These are phyloP conservation scores for Rhodocollybia butyracea DNA, from an alignment of 768 basidiomycete species.

Conservation along the genomic window DNA sequence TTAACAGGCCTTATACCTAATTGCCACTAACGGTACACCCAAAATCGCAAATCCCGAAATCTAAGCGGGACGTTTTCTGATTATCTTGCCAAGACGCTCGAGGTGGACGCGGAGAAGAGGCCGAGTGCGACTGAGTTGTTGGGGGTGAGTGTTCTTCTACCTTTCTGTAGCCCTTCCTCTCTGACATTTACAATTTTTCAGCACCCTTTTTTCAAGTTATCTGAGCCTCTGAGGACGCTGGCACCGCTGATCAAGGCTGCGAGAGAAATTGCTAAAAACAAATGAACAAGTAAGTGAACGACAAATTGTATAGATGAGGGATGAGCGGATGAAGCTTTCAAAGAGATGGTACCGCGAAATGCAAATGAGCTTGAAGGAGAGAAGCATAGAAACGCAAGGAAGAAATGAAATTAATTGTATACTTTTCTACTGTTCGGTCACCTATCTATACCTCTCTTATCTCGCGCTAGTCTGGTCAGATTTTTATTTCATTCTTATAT, in stretches of 20 bases:
- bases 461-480: too few relatives aligned
- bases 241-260: conserved; percentile 92
- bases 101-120: conserved; percentile 93
- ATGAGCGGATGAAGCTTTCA: too few relatives aligned
- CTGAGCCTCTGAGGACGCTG: conserved; percentile 83
- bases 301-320: too few relatives aligned
- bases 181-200: conserved; percentile 22
- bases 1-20: conserved; percentile 96
- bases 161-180: not conserved
- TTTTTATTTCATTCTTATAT: too few relatives aligned
- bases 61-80: conserved; percentile 78
- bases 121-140: conserved; percentile 82
- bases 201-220: conserved; percentile 87
- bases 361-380: too few relatives aligned
- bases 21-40: conserved; percentile 97
- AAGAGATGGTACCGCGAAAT: too few relatives aligned
- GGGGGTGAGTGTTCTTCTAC: conserved; percentile 44
- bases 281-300: too few relatives aligned
- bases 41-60: conserved; percentile 88
- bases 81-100: conserved; percentile 83
- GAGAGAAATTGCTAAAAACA: conserved; percentile 71
- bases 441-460: too few relatives aligned
- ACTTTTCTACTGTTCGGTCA: too few relatives aligned
- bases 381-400: too few relatives aligned
- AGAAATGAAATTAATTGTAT: too few relatives aligned